phyloP scores from a whole-genome alignment of 2,329 filamentous ascomycete genomes.

The Alternaria triticina region DNA sequence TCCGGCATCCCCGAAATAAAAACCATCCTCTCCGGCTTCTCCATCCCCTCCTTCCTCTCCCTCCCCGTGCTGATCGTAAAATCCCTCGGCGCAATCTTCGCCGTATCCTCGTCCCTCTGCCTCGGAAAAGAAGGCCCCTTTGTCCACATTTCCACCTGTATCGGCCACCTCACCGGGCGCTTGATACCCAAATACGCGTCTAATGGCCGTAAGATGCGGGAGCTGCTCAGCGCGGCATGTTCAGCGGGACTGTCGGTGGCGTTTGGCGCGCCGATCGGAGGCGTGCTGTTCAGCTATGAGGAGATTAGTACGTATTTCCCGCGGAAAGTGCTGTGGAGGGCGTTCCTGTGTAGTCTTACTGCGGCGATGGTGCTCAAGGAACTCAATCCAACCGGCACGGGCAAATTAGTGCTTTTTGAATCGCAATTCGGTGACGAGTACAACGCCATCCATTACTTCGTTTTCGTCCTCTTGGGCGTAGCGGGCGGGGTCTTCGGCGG shows the following conservation, averaged over 20 bases:
- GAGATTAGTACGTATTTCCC: constrained; percentile 68
- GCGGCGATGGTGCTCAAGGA: constrained; percentile 63
- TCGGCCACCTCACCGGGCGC: constrained; percentile 60
- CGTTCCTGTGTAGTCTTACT: constrained; percentile 64
- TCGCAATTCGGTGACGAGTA: constrained; percentile 66
- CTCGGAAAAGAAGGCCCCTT: constrained; percentile 69
- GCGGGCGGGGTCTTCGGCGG: constrained; percentile 66
- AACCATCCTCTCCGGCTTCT: constrained; percentile 66
- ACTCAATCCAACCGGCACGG: constrained; percentile 66
- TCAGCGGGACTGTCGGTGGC: constrained; percentile 65
- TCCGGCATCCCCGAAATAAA: constrained; percentile 69
- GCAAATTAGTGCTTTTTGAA: constrained; percentile 66
- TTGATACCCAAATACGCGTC: constrained; percentile 63
- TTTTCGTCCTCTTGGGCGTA: constrained; percentile 64
- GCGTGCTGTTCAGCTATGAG: constrained; percentile 65
- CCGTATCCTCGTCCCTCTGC: constrained; percentile 65
- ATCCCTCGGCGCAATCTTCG: constrained; percentile 64
- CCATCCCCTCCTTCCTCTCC: constrained; percentile 64
- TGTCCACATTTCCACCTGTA: constrained; percentile 66
- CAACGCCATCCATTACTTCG: constrained; percentile 60
- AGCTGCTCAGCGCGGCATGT: constrained; percentile 64
- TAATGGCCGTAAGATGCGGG: constrained; percentile 64
- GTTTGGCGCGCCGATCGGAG: constrained; percentile 68
- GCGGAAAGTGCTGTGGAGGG: constrained; percentile 64
- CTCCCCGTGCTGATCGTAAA: constrained; percentile 63